Base-by-base conservation (phyloP, 768 basidiomycete genomes). In the Lentinula aciculospora region DNA sequence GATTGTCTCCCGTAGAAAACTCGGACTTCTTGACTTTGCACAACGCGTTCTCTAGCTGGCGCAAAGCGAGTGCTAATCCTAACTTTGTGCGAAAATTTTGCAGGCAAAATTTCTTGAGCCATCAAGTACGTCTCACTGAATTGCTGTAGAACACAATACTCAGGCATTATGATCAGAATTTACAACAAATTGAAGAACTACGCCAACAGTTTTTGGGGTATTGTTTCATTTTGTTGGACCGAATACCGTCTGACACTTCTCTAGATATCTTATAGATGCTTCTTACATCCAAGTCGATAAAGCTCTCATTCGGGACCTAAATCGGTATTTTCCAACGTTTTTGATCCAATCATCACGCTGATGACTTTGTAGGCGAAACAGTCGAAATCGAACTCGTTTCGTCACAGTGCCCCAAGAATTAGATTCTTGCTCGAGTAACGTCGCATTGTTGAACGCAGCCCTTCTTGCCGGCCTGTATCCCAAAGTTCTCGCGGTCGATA, bases 141-240 rank as follows among this genome's bases (percentile, higher is more conserved):
- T 57, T n/a, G 23, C 4, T 53, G 7, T 23, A 32, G 13, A 25
- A 2, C 10, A 12, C 21, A 25, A 4, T 23, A 21, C 51, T 53
- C 5, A 55, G 58, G 49, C 31, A 29, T 49, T 46, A 19, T 45
- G 59, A 6, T 21, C 67, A 93, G 86, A 98, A 94, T 67, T 74
- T 99, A 50, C 87, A 93, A 72, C 94, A 97, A 71, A 96, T 99
- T 29, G 96, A 98, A 69, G 96, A 98, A 66, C 79, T 98, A 34
- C 85, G 95, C 28, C 93, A 94, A 66, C 96, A 99, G 68, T 83
- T 92, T 61, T 74, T 93, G 56, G 84, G 86, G 79, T 90, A 65
- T 60, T 36, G 28, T 7, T 25, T 19, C 23, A 1, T 3, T 53
- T 58, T 36, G 25, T 56, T 21, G 19, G 32, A 54, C n/a, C 23